Evolutionary conservation across 2,329 filamentous ascomycete genomes (phyloP).

Genomic region (Boeremia lycopersici): DNA sequence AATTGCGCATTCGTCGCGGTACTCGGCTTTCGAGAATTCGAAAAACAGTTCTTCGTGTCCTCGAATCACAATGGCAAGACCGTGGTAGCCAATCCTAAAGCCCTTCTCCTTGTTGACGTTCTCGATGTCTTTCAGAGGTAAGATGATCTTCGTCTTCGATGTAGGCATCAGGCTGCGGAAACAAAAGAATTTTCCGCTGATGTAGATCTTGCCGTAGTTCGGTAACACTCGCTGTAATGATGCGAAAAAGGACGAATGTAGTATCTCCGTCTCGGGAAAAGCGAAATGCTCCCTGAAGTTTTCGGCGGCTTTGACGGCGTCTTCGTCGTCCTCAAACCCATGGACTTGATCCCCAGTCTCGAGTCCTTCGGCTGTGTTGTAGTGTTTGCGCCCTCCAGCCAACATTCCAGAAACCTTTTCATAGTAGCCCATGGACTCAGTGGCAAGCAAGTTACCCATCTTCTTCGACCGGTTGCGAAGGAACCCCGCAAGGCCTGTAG

Average conservation of each 20-base stretch:
- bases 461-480: constrained; percentile 77
- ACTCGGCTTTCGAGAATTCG: constrained; percentile 78
- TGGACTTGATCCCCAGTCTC: constrained; percentile 67
- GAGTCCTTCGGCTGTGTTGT: constrained; percentile 72
- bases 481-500: constrained; percentile 81
- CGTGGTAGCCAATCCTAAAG: constrained; percentile 88
- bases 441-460: constrained; percentile 82
- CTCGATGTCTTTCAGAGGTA: constrained; percentile 89
- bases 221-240: constrained; percentile 88
- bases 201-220: constrained; percentile 94
- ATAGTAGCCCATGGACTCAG: constrained; percentile 93
- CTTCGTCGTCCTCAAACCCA: constrained; percentile 62
- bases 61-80: constrained; percentile 88
- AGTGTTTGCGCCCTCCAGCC: constrained; percentile 88
- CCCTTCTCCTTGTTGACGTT: constrained; percentile 95
- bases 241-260: constrained; percentile 91
- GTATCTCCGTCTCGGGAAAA: constrained; percentile 78
- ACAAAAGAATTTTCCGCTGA: constrained; percentile 85
- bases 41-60: constrained; percentile 97
- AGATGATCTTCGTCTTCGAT: constrained; percentile 87
- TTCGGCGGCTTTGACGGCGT: constrained; percentile 60
- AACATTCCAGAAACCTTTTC: constrained; percentile 98
- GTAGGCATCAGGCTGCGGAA: constrained; percentile 90
- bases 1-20: constrained; percentile 86
- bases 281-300: constrained; percentile 91